Base-by-base conservation (phyloP, 164 flowering plant genomes). In the Stephania cephalantha region DNA sequence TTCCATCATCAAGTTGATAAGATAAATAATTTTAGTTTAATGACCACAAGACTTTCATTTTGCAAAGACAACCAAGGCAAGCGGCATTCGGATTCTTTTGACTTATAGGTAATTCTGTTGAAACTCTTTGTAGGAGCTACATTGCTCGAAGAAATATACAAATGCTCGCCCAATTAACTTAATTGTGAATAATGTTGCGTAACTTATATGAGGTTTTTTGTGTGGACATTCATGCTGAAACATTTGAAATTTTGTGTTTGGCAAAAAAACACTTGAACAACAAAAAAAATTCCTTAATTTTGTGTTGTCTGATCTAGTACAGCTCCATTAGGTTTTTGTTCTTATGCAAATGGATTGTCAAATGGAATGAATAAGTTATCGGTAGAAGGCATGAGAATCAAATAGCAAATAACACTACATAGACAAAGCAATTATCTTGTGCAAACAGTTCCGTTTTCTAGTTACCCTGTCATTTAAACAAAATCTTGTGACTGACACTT, bases 21-120 rank as follows among this genome's bases (percentile, higher is more conserved):
- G 29, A 29, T 52, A 12, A 15, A 22, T 29, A 11, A 17, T 31
- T 29, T 1, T 50, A 48, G 17, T 30, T 48, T 13, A 46, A 22
- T 71, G 55, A 50, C 61, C 2, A 50, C 25, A 3, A 6, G 9
- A 58, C 13, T 72, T 75, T 10, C 20, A 2, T 61, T 71, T 71
- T 85, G 85, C 76, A 89, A 89, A 90, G 83, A 85, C 74, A 85
- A 82, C 77, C 67, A 85, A 74, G 92, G 87, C 70, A 68, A 68
- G 85, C 68, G 82, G 74, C 78, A 74, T 79, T 67, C 83, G 90
- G 72, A 85, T 89, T 78, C 84, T 89, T 70, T 78, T 84, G 75
- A 83, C 79, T 77, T 87, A 87, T 69, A 89, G 90, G 92, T 87
- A 78, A 78, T 2, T 74, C 30, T 72, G 65, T 55, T 69, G 35